These are phyloP conservation scores for Pulveroboletus frians DNA, from an alignment of 768 basidiomycete species.

Conservation along the genomic window DNA sequence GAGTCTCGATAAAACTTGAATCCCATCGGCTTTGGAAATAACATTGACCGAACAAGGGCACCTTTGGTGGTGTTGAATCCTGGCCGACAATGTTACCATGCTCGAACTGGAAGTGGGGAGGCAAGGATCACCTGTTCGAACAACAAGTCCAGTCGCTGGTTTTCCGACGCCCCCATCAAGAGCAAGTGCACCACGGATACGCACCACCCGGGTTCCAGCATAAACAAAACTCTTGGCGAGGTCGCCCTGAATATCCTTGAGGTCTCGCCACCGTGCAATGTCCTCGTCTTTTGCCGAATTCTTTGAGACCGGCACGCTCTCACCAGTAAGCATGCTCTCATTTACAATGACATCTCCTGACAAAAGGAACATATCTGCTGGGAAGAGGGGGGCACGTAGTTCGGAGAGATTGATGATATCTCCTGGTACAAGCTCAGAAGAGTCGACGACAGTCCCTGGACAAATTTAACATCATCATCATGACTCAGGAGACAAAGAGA, in stretches of 20 bases:
- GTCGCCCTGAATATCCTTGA: constrained; percentile 54
- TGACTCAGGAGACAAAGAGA: background rate
- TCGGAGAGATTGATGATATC: constrained; percentile 89
- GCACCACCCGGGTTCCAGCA: constrained; percentile 84
- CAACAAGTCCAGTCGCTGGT: constrained; percentile 78
- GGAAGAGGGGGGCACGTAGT: constrained; percentile 66
- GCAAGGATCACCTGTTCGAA: constrained; percentile 63
- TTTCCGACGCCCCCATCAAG: constrained; percentile 47
- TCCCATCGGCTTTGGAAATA: constrained; percentile 96
- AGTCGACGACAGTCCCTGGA: constrained; percentile 68
- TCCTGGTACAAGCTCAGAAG: constrained; percentile 80
- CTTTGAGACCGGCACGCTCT: constrained; percentile 96
- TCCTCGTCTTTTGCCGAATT: constrained; percentile 76
- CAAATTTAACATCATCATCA: constrained; percentile 2
- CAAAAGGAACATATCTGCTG: constrained; percentile 87
- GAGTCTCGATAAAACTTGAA: constrained; percentile 98
- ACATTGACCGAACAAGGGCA: constrained; percentile 91
- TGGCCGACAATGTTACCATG: constrained; percentile 24
- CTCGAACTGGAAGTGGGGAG: background rate
- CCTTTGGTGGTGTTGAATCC: constrained; percentile 98
- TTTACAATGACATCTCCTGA: constrained; percentile 98
- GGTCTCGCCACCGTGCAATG: constrained; percentile 63
- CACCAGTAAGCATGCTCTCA: constrained; percentile 98
- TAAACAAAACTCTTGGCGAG: constrained; percentile 82
- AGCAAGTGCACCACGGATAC: constrained; percentile 63